Percentiles rank a stretch among this genome's conserved stretches.
phyloP scores from a whole-genome alignment of 106 monocot species.

The Dendrobium huoshanense region DNA sequence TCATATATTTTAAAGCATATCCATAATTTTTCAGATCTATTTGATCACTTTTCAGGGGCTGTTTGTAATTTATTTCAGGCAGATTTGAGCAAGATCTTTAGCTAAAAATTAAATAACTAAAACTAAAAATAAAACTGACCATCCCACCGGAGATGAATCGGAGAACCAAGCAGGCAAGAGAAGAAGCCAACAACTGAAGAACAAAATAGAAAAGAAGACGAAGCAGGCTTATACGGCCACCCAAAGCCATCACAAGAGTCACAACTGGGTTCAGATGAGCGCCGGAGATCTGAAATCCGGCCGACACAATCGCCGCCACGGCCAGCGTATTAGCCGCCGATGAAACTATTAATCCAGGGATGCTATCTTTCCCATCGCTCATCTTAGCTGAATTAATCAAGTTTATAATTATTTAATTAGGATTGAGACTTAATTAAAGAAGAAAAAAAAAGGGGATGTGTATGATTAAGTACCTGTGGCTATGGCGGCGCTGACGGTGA shows the following conservation, averaged over 20 bases:
- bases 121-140: conserved; percentile 16
- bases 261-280: conserved; percentile 77
- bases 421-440: too few relatives aligned
- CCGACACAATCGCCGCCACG: conserved; percentile 57
- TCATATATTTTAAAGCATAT: too few relatives aligned
- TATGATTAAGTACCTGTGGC: conserved; percentile 25
- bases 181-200: conserved; percentile 56
- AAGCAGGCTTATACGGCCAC: conserved; percentile 54
- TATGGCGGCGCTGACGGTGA: conserved; percentile 61
- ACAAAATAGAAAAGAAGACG: conserved; percentile 49
- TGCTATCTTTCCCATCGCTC: conserved; percentile 30
- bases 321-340: conserved; percentile 50
- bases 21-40: too few relatives aligned
- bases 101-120: too few relatives aligned
- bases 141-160: conserved; percentile 60
- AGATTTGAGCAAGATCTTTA: too few relatives aligned
- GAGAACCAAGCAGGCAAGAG: conserved; percentile 60
- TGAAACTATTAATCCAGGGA: conserved; percentile 53
- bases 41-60: too few relatives aligned
- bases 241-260: conserved; percentile 57
- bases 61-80: too few relatives aligned
- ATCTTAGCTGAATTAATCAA: conserved; percentile 18
- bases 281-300: conserved; percentile 70
- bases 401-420: too few relatives aligned
- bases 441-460: too few relatives aligned